These are phyloP conservation scores for Candida suzukii DNA, from an alignment of 805 yeast genomes.

Conservation along the genomic window DNA sequence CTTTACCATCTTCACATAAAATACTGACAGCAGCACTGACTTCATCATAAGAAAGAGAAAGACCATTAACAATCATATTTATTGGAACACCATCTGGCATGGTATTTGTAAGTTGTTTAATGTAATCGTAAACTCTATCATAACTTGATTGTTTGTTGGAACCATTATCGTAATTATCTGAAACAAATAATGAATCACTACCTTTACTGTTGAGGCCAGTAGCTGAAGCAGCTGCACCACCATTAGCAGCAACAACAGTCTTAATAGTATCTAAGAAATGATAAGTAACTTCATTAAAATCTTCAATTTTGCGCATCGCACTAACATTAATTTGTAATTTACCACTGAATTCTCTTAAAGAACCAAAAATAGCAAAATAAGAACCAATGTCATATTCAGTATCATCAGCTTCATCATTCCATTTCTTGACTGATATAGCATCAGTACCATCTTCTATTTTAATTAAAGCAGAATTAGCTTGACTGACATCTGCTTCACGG, in stretches of 20 bases:
- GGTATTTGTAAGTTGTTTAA: slow-evolving; percentile 41
- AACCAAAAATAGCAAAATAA: slow-evolving; percentile 54
- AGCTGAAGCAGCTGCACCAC: slow-evolving; percentile 11
- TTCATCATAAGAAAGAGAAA: slow-evolving; percentile 41
- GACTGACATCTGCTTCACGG: slow-evolving; percentile 51
- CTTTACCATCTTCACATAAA: slow-evolving; percentile 59
- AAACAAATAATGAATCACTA: slow-evolving; percentile 31
- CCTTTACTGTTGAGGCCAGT: slow-evolving; percentile 16
- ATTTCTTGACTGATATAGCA: slow-evolving; percentile 52
- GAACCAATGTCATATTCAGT: slow-evolving; percentile 36
- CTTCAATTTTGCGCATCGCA: slow-evolving; percentile 46
- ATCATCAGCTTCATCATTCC: slow-evolving; percentile 42
- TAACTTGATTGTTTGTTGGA: slow-evolving; percentile 21
- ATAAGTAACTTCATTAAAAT: slow-evolving; percentile 61
- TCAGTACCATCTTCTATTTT: slow-evolving; percentile 81
- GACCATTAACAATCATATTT: slow-evolving; percentile 49
- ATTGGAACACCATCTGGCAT: slow-evolving; percentile 78
- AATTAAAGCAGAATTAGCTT: slow-evolving; percentile 46
- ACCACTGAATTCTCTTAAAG: slow-evolving; percentile 52
- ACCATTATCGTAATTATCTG: slow-evolving; percentile 27
- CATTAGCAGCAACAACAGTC: slow-evolving; percentile 39
- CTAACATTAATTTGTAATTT: slow-evolving; percentile 62
- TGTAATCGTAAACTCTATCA: slow-evolving; percentile 42
- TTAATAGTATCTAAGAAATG: slow-evolving; percentile 62
- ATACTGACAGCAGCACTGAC: slow-evolving; percentile 43